These are phyloP conservation scores for Trichaptum fuscoviolaceum DNA, from an alignment of 768 basidiomycete species.

Conservation along the genomic window DNA sequence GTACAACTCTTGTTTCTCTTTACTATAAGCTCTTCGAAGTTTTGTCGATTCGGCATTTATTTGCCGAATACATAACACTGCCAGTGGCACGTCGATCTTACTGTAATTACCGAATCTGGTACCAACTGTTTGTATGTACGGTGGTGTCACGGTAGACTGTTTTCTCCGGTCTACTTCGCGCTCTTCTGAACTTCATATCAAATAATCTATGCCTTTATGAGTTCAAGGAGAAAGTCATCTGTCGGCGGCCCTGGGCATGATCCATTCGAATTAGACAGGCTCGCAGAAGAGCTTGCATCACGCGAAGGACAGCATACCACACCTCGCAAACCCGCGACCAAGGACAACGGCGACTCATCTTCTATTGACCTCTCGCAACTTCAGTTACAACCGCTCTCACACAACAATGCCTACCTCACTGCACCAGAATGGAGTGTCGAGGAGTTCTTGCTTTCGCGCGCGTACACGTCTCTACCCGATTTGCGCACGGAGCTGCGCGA, in stretches of 20 bases:
- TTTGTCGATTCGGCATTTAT: not conserved
- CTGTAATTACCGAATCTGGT: not conserved
- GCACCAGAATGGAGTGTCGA: constrained; percentile 74
- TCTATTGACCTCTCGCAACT: constrained; percentile 30
- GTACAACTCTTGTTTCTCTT: not conserved
- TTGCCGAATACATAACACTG: not conserved
- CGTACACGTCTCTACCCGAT: constrained; percentile 82
- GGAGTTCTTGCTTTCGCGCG: constrained; percentile 79
- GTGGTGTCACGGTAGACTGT: not conserved
- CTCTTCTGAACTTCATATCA: not conserved
- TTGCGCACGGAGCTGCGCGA: constrained; percentile 82
- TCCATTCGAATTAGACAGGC: constrained; percentile 62
- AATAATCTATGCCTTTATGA: not conserved
- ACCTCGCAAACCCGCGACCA: constrained; percentile 6
- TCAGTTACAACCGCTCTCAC: constrained; percentile 60
- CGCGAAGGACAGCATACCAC: constrained; percentile 37
- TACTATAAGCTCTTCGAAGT: not conserved
- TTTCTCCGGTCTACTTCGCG: not conserved
- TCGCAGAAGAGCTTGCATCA: constrained; percentile 64
- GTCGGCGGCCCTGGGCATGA: constrained; percentile 28
- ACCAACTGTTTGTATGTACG: no score
- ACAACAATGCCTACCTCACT: constrained; percentile 68
- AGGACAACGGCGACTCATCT: constrained; percentile 51
- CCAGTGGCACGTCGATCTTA: not conserved
- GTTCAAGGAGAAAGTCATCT: constrained; percentile 3